Evolutionary conservation across 345 rosid genomes (phyloP), one percentile per base, ranked within the genome.

Genomic region (Pelargonium nanum): DNA sequence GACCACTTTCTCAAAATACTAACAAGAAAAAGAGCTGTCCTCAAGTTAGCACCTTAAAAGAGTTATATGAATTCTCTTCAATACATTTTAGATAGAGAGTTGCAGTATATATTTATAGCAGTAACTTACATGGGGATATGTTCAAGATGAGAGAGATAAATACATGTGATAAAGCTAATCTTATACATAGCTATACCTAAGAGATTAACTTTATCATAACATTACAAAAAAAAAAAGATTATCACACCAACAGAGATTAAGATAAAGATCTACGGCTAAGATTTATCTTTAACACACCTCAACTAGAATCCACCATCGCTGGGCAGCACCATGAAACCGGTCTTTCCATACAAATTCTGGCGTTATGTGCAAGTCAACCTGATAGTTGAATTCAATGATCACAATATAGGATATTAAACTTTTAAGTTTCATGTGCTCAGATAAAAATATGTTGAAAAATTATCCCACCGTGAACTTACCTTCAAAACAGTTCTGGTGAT

Each of bases 251-350:
- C n/a, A n/a, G n/a, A n/a, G n/a, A n/a, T n/a, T n/a, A n/a, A n/a
- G n/a, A n/a, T n/a, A n/a, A n/a, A n/a, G n/a, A n/a, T n/a, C n/a
- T n/a, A n/a, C n/a, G n/a, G n/a, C n/a, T n/a, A n/a, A n/a, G n/a
- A n/a, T n/a, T n/a, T n/a, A n/a, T n/a, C n/a, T n/a, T n/a, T n/a
- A n/a, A n/a, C n/a, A n/a, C n/a, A n/a, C n/a, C 95, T 87, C 95
- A 64, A 92, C 91, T 57, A 92, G 84, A 71, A 92, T 92, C 98
- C 91, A 92, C 98, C 98, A 92, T 48, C 96, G 95, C 59, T 70
- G 89, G 32, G 86, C 82, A 75, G 83, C 72, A 69, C 98, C 91
- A 75, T 92, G 98, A 74, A 82, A 92, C 48, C 84, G 96, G 68
- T 92, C 98, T 76, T 92, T 92, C 98, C 98, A 92, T 19, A 70